Base-by-base conservation (phyloP, 164 flowering plant genomes). In the Aristolochia fimbriata region DNA sequence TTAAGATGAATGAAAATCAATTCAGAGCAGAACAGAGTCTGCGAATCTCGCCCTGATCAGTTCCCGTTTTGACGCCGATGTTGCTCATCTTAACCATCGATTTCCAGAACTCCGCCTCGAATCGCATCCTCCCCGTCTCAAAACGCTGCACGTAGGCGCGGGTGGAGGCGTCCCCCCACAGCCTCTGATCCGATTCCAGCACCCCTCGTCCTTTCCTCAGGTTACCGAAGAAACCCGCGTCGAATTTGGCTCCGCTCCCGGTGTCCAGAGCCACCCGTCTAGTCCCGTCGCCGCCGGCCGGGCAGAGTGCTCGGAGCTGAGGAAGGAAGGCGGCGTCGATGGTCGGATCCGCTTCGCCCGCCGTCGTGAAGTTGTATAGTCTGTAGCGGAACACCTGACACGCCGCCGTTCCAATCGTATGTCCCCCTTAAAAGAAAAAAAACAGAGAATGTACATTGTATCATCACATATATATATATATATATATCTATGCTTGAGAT, bases 41-140 rank as follows among this genome's bases (percentile, higher is more conserved):
- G 23, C 87, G 77, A 58, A 85, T 80, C 58, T 85, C 86, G 17
- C 91, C 83, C 3, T 62, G 25, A 16, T 59, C 30, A 27, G 30
- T 63, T 23, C 84, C 81, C 0, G 82, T 79, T 71, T 74, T 74
- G 54, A 81, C 86, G 1, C 70, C 83, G 23, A 81, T 65, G 51
- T 75, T 76, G 50, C 86, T 73, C 87, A 83, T 85, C 71, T 78
- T 83, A 62, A 78, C 78, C 91, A 83, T 85, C 0, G 91, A 69
- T 51, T 62, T 69, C 8, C 71, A 78, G 55, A 81, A 85, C 70
- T 83, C 80, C 0, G 64, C 47, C 10, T 58, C 58, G 51, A 79
- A 85, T 23, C 46, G 66, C 68, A 73, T 33, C 0, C 79, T 78
- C 19, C 43, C 31, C 51, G 68, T 74, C 17, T 67, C 48, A 52